Conservation (phyloP, 495 filamentous ascomycete species). For the Trichoderma asperelloides region DNA sequence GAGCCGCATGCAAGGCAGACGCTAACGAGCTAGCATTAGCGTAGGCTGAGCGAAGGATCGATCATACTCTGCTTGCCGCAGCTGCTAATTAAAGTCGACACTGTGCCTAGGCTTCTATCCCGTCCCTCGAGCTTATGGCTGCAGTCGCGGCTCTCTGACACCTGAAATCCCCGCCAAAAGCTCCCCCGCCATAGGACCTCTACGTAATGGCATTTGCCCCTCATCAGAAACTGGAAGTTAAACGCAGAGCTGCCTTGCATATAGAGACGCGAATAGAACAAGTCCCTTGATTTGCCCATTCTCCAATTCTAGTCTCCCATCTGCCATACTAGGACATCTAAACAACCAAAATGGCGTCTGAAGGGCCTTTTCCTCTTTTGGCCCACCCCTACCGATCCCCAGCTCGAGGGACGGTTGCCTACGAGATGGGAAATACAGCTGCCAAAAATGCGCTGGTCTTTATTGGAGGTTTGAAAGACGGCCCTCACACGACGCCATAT, state of each 20-base stretch:
- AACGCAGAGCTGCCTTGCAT: no score
- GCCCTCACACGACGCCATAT: constrained; percentile 58
- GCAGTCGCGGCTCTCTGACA: background rate
- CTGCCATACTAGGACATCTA: background rate
- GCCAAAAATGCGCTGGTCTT: constrained; percentile 65
- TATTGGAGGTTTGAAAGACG: constrained; percentile 77
- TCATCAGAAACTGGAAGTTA: background rate
- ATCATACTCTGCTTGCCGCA: background rate
- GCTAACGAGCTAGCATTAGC: background rate
- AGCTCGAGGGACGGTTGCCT: constrained; percentile 22
- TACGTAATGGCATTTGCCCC: background rate
- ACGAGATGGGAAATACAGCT: constrained; percentile 20
- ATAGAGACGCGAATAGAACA: no score
- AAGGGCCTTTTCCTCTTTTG: constrained; percentile 19
- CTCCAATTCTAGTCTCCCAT: background rate
- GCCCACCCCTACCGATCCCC: constrained; percentile 29
- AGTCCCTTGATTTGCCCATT: no score
- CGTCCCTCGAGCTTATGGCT: background rate
- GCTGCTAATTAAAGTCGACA: background rate
- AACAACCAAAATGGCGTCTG: background rate
- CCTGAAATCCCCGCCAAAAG: background rate
- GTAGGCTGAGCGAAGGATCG: background rate
- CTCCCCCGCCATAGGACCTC: background rate
- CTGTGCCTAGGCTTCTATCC: background rate
- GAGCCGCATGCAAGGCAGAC: background rate